Conservation (phyloP, 768 basidiomycete genomes). For the Kwoniella bestiolae region DNA sequence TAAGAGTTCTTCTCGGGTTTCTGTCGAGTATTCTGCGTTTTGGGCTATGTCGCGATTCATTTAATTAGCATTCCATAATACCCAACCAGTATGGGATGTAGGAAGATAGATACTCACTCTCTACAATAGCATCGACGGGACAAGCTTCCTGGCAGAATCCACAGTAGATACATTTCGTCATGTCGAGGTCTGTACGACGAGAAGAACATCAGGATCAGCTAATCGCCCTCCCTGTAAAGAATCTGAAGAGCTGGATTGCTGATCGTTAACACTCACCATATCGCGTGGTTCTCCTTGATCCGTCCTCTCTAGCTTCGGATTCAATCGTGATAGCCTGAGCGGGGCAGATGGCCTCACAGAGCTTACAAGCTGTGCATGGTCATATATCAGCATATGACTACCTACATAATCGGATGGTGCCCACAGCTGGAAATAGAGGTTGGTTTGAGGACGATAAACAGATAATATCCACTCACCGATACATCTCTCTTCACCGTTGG, state of each 20-base stretch:
- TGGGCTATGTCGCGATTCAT: slow-evolving; percentile 67
- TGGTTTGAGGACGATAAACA: too few relatives aligned
- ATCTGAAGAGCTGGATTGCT: background rate
- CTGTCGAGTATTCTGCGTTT: slow-evolving; percentile 96
- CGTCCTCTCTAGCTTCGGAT: slow-evolving; percentile 92
- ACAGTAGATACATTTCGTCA: slow-evolving; percentile 99
- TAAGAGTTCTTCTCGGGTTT: slow-evolving; percentile 95
- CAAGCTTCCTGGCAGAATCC: slow-evolving; percentile 99
- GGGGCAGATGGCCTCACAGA: slow-evolving; percentile 98
- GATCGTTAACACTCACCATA: slow-evolving; percentile 67
- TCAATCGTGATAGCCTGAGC: slow-evolving; percentile 99
- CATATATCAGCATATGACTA: too few relatives aligned
- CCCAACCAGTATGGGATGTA: background rate
- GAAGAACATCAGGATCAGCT: background rate
- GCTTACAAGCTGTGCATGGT: slow-evolving; percentile 96
- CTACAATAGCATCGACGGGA: slow-evolving; percentile 98
- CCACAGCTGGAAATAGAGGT: too few relatives aligned
- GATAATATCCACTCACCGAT: slow-evolving; percentile 74
- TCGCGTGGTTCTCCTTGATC: slow-evolving; percentile 94
- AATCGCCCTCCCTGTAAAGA: background rate
- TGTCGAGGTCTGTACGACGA: slow-evolving; percentile 78
- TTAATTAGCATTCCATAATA: background rate
- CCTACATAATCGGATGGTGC: too few relatives aligned
- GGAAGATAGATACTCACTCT: slow-evolving; percentile 68
- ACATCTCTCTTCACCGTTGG: slow-evolving; percentile 96